A percentile compares a stretch with the other conserved stretches of the same genome.
These are phyloP conservation scores for Aspergillus neotritici DNA, from an alignment of 2,329 filamentous ascomycete species.

Conservation along the genomic window DNA sequence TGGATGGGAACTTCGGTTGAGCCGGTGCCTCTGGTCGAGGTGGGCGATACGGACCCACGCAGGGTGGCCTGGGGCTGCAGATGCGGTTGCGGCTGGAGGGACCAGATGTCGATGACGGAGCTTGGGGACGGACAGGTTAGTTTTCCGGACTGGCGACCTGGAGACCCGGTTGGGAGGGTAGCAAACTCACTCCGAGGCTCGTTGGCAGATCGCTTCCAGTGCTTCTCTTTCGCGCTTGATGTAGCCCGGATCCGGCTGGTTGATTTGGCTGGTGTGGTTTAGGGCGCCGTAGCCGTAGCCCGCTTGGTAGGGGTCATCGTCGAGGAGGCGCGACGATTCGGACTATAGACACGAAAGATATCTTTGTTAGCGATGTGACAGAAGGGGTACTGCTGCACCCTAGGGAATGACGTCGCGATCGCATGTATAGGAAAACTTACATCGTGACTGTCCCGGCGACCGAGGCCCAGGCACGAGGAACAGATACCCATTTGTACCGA, in stretches of 20 bases:
- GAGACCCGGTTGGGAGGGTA: not conserved
- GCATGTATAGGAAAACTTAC: constrained; percentile 18
- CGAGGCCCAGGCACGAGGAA: constrained; percentile 39
- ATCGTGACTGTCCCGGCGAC: constrained; percentile 35
- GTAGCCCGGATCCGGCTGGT: constrained; percentile 39
- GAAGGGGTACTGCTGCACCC: not conserved
- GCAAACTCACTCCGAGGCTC: constrained; percentile 41
- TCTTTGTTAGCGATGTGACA: constrained; percentile 1
- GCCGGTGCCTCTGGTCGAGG: constrained; percentile 20
- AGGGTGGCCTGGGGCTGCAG: constrained; percentile 35
- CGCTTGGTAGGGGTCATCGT: constrained; percentile 42
- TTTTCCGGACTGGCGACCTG: not conserved
- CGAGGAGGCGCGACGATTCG: constrained; percentile 41
- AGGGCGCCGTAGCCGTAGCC: constrained; percentile 41
- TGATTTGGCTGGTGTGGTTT: constrained; percentile 31
- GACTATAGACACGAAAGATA: constrained; percentile 19
- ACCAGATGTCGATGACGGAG: constrained; percentile 43
- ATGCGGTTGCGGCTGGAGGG: constrained; percentile 39
- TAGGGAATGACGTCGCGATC: constrained; percentile 8
- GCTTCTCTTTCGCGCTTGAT: constrained; percentile 42
- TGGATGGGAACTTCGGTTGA: constrained; percentile 15
- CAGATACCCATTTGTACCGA: constrained; percentile 39
- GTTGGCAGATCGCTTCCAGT: constrained; percentile 43
- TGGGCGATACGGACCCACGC: constrained; percentile 24
- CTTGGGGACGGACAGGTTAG: constrained; percentile 22